Evolutionary conservation across 1,139 yeast genomes (phyloP), one percentile per base, ranked within the genome.

Genomic region (Protomyces pachydermus): DNA sequence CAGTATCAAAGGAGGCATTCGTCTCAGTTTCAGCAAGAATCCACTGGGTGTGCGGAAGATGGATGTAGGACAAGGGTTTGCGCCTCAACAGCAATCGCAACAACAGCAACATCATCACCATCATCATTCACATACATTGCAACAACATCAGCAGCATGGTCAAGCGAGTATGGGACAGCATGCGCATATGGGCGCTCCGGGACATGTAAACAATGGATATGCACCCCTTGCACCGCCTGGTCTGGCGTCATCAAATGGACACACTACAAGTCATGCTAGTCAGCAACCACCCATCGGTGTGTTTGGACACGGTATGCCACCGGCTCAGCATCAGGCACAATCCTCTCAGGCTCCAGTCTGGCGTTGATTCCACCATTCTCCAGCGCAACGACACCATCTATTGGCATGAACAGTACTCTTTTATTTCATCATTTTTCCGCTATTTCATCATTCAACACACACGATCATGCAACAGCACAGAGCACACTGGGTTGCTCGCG

Each of bases 11-110:
- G 98, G 98, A 52, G 98, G 98, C 25, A 93, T 93, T 66, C 82
- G 98, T 67, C 81, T 93, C 67, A 88, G 96, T 63, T 93, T 91
- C 72, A 89, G 97, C 53, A 93, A 93, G 77, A 93, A 93, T 74
- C 98, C 98, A 23, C 81, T 93, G 70, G 98, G 98, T 53, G 98
- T 93, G 4, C 84, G 98, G 70, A 66, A 58, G 56, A 58, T 58
- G 62, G 62, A 58, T 50, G 42, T 28, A 10, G 48, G 8, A 28
- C 32, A 28, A 28, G 32, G 32, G 8, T 28, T n/a, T 48, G 61
- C 4, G 25, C 45, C 54, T 35, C 46, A 48, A 20, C 54, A 46
- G 50, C 35, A 54, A 54, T 10, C 37, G 23, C 54, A 46, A 56
- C 54, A 28, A 1, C 32, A 28, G 32, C 32, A 28, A 28, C 32